Evolutionary conservation across 2,329 filamentous ascomycete genomes (phyloP).

Genomic region (Stagonosporopsis rhizophila): DNA sequence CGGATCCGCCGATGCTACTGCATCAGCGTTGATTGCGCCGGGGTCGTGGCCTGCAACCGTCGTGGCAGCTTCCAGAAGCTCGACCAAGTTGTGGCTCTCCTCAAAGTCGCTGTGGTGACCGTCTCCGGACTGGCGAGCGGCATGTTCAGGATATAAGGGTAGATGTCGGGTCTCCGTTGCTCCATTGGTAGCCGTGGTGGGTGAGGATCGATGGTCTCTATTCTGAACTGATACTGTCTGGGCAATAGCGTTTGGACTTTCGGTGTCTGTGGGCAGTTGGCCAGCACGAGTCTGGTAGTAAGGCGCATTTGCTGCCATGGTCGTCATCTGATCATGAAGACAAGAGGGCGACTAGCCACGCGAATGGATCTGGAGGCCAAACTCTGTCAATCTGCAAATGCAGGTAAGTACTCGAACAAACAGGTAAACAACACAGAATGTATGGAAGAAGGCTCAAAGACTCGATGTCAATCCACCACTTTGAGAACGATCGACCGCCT

Average conservation of each 20-base stretch:
- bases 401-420: conserved; percentile 38
- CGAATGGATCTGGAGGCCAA: conserved; percentile 1
- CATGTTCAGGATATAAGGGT: conserved; percentile 25
- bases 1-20: neutral
- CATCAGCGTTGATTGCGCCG: conserved; percentile 23
- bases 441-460: conserved; percentile 13
- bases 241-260: conserved; percentile 32
- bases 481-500: conserved; percentile 19
- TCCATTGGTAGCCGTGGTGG: conserved; percentile 19
- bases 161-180: conserved; percentile 23
- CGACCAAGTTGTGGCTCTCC: conserved; percentile 43
- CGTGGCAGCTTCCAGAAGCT: conserved; percentile 48
- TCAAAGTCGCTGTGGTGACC: conserved; percentile 26
- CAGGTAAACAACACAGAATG: conserved; percentile 4
- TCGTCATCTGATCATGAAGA: conserved; percentile 4
- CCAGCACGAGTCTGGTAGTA: conserved; percentile 44
- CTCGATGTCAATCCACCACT: conserved; percentile 20
- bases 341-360: conserved; percentile 20
- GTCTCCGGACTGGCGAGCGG: conserved; percentile 24
- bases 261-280: conserved; percentile 34
- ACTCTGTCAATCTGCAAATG: conserved; percentile 25
- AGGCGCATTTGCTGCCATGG: conserved; percentile 47
- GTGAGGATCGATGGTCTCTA: conserved; percentile 31
- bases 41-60: conserved; percentile 41
- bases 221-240: conserved; percentile 28